These are phyloP conservation scores for Nematodospora valgi DNA, from an alignment of 805 yeast genomes.

Conservation along the genomic window DNA sequence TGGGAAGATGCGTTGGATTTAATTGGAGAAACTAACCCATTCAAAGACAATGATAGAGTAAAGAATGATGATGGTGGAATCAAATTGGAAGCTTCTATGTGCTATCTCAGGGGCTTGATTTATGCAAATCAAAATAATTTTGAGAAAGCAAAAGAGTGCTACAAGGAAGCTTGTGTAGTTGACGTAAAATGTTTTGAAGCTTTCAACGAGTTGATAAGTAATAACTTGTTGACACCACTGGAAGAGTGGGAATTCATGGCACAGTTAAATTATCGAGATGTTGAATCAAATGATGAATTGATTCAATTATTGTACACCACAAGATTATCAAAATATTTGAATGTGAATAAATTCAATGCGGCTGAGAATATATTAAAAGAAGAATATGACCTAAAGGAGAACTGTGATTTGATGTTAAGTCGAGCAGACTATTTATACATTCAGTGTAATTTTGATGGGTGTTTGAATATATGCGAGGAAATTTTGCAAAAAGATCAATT, in stretches of 20 bases:
- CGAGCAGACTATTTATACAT: constrained; percentile 68
- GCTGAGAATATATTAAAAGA: constrained; percentile 65
- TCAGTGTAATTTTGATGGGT: constrained; percentile 76
- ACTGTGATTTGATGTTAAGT: constrained; percentile 65
- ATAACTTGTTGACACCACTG: constrained; percentile 71
- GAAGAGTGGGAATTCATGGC: constrained; percentile 80
- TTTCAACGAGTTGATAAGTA: constrained; percentile 69
- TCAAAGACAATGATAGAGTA: constrained; percentile 35
- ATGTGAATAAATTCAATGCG: constrained; percentile 55
- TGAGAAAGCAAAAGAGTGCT: constrained; percentile 82
- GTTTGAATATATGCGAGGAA: constrained; percentile 69
- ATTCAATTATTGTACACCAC: constrained; percentile 75
- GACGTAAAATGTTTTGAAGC: constrained; percentile 95
- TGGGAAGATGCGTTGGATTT: constrained; percentile 89
- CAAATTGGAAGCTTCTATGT: constrained; percentile 81
- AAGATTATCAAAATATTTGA: constrained; percentile 67
- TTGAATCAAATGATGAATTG: constrained; percentile 74
- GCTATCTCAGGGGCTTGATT: constrained; percentile 79
- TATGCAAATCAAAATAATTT: constrained; percentile 80
- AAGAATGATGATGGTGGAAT: constrained; percentile 74
- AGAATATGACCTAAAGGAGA: constrained; percentile 67
- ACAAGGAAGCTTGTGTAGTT: constrained; percentile 77
- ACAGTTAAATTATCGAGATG: constrained; percentile 59
- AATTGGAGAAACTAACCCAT: constrained; percentile 80
- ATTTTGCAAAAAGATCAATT: constrained; percentile 59